Evolutionary conservation across 257 asterid genomes (phyloP).

Genomic region (Nicotiana tabacum): DNA sequence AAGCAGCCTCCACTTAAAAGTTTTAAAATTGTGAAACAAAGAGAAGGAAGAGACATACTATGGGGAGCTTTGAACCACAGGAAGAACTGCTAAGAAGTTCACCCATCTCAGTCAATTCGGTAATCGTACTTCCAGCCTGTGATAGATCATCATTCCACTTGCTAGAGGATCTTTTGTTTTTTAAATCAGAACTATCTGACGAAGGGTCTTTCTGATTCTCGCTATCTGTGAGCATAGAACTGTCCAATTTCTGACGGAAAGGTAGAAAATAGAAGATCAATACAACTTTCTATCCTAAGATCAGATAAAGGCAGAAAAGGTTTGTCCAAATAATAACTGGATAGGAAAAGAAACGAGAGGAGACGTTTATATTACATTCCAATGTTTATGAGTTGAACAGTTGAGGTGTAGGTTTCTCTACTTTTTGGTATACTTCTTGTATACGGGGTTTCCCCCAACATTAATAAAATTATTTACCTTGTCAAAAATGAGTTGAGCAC

Average conservation of each 20-base stretch:
- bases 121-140: slow-evolving; percentile 78
- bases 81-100: slow-evolving; percentile 77
- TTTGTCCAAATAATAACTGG: neutral
- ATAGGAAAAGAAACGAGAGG: neutral
- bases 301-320: neutral
- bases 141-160: slow-evolving; percentile 84
- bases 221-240: slow-evolving; percentile 52
- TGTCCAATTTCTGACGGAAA: slow-evolving; percentile 67
- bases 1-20: neutral
- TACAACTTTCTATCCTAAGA: neutral
- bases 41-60: slow-evolving; percentile 47
- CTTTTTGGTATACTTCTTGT: no score
- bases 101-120: slow-evolving; percentile 71
- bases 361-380: neutral
- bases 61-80: slow-evolving; percentile 60
- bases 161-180: slow-evolving; percentile 64
- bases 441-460: no score
- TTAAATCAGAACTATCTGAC: slow-evolving; percentile 35
- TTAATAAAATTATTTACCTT: no score
- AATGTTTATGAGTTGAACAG: neutral
- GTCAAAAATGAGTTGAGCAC: neutral
- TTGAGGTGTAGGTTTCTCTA: no score
- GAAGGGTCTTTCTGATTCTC: slow-evolving; percentile 54
- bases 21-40: neutral
- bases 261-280: slow-evolving; percentile 25